A percentile compares a stretch with the other conserved stretches of the same genome.
phyloP scores from a whole-genome alignment of 2,329 filamentous ascomycete genomes.

The Pseudopyricularia javanii region DNA sequence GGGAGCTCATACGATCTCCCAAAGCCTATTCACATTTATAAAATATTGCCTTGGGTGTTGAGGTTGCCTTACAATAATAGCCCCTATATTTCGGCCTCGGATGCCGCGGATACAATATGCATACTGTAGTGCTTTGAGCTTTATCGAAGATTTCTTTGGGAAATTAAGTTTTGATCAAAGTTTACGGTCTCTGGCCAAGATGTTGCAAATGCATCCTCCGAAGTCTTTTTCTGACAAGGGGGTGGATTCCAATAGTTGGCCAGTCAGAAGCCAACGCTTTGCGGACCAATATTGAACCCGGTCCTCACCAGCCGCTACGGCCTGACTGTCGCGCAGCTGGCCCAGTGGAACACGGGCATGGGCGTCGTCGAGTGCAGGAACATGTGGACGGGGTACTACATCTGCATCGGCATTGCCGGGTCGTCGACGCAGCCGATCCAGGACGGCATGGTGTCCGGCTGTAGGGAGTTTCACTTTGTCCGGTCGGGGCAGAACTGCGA shows the following conservation, averaged over 20 bases:
- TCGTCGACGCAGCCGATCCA: background rate
- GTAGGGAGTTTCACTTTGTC: too few relatives aligned
- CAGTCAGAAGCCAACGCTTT: background rate
- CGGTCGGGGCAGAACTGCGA: constrained; percentile 3
- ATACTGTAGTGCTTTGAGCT: background rate
- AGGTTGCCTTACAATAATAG: background rate
- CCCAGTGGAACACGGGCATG: constrained; percentile 3
- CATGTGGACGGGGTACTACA: constrained; percentile 7
- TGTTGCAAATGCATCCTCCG: background rate
- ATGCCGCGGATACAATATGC: background rate
- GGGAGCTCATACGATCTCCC: too few relatives aligned
- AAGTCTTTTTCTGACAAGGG: background rate
- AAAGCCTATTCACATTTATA: too few relatives aligned
- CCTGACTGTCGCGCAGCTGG: background rate
- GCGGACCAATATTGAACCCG: background rate
- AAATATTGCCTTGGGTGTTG: background rate
- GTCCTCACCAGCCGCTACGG: too few relatives aligned
- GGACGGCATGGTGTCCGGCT: constrained; percentile 2
- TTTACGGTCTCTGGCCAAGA: background rate
- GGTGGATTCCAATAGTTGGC: background rate
- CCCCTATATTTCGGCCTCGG: background rate
- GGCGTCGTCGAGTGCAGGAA: constrained; percentile 1
- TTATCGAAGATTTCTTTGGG: background rate
- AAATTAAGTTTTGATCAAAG: background rate
- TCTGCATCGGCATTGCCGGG: constrained; percentile 7